Conservation (phyloP, 306 rosid species). For the Myrica gale region DNA sequence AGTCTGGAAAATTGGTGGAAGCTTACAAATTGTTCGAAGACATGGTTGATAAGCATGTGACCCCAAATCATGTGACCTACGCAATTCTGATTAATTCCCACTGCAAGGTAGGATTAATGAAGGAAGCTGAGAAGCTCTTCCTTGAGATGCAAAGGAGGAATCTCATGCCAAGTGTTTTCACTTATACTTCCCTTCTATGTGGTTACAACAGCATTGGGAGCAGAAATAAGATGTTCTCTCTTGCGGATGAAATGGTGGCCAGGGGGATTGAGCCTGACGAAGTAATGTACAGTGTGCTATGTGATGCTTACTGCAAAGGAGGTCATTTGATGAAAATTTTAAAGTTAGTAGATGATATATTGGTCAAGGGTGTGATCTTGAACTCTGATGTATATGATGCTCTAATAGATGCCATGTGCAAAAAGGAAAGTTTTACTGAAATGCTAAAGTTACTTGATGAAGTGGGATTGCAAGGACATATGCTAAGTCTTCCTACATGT, state of each 20-base stretch:
- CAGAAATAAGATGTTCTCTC: conserved; percentile 28
- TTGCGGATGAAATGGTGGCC: conserved; percentile 41
- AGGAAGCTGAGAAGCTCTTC: conserved; percentile 41
- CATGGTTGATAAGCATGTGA: conserved; percentile 31
- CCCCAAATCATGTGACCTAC: conserved; percentile 35
- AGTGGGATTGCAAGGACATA: conserved; percentile 30
- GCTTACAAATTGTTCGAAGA: conserved; percentile 38
- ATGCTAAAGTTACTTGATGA: conserved; percentile 33
- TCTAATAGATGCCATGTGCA: conserved; percentile 29
- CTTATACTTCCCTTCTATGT: conserved; percentile 39
- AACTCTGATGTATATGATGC: conserved; percentile 22
- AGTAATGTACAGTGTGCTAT: conserved; percentile 25
- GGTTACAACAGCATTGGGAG: conserved; percentile 37
- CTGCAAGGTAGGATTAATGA: conserved; percentile 32
- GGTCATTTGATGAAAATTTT: conserved; percentile 31
- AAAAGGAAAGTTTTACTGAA: conserved; percentile 10
- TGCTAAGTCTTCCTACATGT: conserved; percentile 29
- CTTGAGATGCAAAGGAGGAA: conserved; percentile 37
- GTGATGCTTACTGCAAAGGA: conserved; percentile 43
- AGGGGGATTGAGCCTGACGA: conserved; percentile 36
- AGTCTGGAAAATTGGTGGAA: conserved; percentile 32
- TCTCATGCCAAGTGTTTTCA: conserved; percentile 26
- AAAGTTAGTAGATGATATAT: conserved; percentile 35
- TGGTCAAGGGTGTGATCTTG: conserved; percentile 23
- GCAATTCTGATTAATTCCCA: conserved; percentile 37